Conservation (phyloP, 805 yeast species). For the Osmozyma mogii region DNA sequence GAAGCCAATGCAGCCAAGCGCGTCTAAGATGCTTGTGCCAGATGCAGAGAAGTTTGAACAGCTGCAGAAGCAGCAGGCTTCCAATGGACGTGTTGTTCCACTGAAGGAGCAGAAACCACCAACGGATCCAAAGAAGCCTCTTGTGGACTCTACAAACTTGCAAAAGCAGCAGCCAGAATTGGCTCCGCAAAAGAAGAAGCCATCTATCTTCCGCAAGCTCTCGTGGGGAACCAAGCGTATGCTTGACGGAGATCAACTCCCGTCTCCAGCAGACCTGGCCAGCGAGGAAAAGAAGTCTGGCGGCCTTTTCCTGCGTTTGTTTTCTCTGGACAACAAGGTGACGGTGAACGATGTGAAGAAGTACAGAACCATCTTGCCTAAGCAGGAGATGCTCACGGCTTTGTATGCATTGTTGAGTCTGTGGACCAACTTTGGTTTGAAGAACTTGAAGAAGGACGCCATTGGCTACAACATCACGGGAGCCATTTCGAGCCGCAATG, state of each 20-base stretch:
- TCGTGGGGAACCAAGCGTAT: constrained; percentile 42
- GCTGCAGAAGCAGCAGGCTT: background rate
- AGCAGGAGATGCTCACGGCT: constrained; percentile 56
- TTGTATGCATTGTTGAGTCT: constrained; percentile 52
- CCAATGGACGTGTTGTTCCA: constrained; percentile 1
- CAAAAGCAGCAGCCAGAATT: constrained; percentile 2
- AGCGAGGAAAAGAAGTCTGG: constrained; percentile 7
- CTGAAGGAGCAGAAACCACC: constrained; percentile 1
- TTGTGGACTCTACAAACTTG: constrained; percentile 27
- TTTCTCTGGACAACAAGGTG: constrained; percentile 22
- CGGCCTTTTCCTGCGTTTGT: constrained; percentile 29
- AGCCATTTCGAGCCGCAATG: constrained; percentile 51
- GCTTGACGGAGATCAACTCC: constrained; percentile 19
- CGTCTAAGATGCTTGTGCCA: constrained; percentile 31
- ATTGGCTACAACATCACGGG: constrained; percentile 46
- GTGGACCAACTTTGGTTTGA: constrained; percentile 68
- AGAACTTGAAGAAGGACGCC: constrained; percentile 41
- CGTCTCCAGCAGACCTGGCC: constrained; percentile 23
- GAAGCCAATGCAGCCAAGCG: constrained; percentile 20
- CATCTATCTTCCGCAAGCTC: constrained; percentile 41
- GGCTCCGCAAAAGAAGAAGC: constrained; percentile 20
- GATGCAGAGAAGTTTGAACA: constrained; percentile 5
- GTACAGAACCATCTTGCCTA: constrained; percentile 33
- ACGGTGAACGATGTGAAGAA: constrained; percentile 24
- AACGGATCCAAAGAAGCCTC: constrained; percentile 17